Percentiles rank a stretch among this genome's conserved stretches.
phyloP scores from a whole-genome alignment of 192 early-diverging fungal species.

The Coemansia sp. region DNA sequence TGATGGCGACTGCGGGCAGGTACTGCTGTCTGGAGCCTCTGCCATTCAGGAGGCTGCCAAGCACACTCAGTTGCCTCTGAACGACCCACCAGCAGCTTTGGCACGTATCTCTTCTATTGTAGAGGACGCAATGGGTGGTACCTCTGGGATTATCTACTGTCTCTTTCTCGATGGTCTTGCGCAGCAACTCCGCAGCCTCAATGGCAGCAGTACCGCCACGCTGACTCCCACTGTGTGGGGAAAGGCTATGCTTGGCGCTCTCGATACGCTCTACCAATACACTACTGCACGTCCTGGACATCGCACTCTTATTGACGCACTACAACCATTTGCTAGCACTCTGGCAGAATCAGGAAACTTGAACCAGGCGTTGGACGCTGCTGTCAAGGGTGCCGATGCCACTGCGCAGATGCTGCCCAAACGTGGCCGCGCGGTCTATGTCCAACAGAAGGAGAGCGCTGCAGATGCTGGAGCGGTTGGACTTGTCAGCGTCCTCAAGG shows the following conservation, averaged over 20 bases:
- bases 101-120: slow-evolving; percentile 63
- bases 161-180: slow-evolving; percentile 67
- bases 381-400: slow-evolving; percentile 54
- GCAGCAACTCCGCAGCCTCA: slow-evolving; percentile 46
- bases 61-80: slow-evolving; percentile 41
- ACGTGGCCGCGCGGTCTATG: slow-evolving; percentile 67
- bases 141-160: slow-evolving; percentile 76
- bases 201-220: slow-evolving; percentile 18
- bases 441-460: slow-evolving; percentile 50
- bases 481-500: slow-evolving; percentile 57
- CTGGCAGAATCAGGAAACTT: slow-evolving; percentile 48
- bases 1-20: slow-evolving; percentile 83
- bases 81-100: slow-evolving; percentile 58
- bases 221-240: slow-evolving; percentile 50
- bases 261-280: slow-evolving; percentile 62
- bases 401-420: slow-evolving; percentile 61
- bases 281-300: slow-evolving; percentile 70
- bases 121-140: slow-evolving; percentile 77
- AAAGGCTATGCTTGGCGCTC: slow-evolving; percentile 56
- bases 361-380: slow-evolving; percentile 54
- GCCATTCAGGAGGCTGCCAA: slow-evolving; percentile 57
- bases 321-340: slow-evolving; percentile 63
- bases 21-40: slow-evolving; percentile 65
- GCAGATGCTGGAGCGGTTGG: slow-evolving; percentile 66
- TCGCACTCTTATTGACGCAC: slow-evolving; percentile 70